Evolutionary conservation across 768 basidiomycete genomes (phyloP).

Genomic region (Cystofilobasidium macerans): DNA sequence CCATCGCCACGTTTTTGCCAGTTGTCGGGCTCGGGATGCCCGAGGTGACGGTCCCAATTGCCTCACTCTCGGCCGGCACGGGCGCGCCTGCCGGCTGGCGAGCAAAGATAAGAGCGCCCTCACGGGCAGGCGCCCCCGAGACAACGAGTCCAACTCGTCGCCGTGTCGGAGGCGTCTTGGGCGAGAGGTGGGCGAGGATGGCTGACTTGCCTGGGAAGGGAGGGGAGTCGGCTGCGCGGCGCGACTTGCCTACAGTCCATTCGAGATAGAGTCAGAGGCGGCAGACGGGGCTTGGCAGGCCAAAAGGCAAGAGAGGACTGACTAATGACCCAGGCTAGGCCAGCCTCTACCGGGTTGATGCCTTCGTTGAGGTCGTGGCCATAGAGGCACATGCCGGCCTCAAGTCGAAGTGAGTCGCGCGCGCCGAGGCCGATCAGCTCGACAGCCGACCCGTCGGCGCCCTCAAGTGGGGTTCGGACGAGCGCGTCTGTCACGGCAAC

Average conservation of each 20-base stretch:
- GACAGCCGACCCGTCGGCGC: constrained; percentile 38
- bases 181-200: constrained; percentile 55
- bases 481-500: constrained; percentile 57
- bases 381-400: constrained; percentile 94
- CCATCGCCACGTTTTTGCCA: constrained; percentile 91
- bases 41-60: constrained; percentile 65
- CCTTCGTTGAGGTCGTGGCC: constrained; percentile 85
- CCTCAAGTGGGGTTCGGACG: constrained; percentile 44
- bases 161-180: constrained; percentile 64
- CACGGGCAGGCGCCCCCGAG: constrained; percentile 38
- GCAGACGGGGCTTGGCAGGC: too few relatives aligned
- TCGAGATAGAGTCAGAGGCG: neutral
- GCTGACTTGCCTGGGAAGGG: constrained; percentile 68
- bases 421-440: constrained; percentile 83
- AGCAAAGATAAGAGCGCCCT: constrained; percentile 59
- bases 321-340: constrained; percentile 88
- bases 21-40: constrained; percentile 90
- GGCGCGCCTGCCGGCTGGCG: neutral
- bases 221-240: constrained; percentile 44
- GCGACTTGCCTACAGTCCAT: constrained; percentile 57
- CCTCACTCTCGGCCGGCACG: neutral
- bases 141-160: constrained; percentile 46
- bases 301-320: constrained; percentile 29
- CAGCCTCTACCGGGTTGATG: constrained; percentile 80
- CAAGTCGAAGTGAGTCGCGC: constrained; percentile 82